These are phyloP conservation scores for Hawksworthiomyces lignivorus DNA, from an alignment of 2,329 filamentous ascomycete species.

Conservation along the genomic window DNA sequence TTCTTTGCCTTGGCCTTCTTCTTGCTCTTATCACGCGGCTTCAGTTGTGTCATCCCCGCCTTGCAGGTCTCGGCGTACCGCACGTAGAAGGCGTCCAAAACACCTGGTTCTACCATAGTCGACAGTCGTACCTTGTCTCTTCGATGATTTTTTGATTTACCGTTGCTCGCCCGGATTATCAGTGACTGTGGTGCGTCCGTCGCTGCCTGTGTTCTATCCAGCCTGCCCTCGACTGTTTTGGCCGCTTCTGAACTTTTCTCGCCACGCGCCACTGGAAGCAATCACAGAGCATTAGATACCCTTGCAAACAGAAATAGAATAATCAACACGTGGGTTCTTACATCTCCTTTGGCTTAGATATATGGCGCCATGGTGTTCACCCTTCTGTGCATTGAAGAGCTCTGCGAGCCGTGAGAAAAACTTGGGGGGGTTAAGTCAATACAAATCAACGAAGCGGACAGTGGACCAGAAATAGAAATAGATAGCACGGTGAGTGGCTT, in stretches of 20 bases:
- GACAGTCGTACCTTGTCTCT: conserved; percentile 64
- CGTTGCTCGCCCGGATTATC: conserved; percentile 78
- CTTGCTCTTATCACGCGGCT: conserved; percentile 88
- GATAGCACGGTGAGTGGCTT: no score
- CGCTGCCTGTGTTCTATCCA: no score
- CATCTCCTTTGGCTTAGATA: conserved; percentile 71
- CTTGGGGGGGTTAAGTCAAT: conserved; percentile 30
- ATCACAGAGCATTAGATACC: no score
- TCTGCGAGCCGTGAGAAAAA: conserved; percentile 64
- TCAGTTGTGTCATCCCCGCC: conserved; percentile 76
- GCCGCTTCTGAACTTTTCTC: neutral
- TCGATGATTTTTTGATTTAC: conserved; percentile 54
- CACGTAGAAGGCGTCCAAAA: conserved; percentile 72
- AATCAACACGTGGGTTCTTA: no score
- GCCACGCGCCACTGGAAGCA: conserved; percentile 10
- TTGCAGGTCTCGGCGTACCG: conserved; percentile 90
- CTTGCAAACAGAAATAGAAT: no score
- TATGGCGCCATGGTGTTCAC: conserved; percentile 65
- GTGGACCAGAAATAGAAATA: no score
- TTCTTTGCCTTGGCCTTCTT: conserved; percentile 71
- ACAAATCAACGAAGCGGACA: neutral
- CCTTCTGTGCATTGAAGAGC: conserved; percentile 60
- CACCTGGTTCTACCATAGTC: conserved; percentile 70
- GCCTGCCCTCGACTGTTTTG: neutral
- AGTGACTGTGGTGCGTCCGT: conserved; percentile 56